Evolutionary conservation across 83 land plant genomes (phyloP).

Genomic region (Picea abies): DNA sequence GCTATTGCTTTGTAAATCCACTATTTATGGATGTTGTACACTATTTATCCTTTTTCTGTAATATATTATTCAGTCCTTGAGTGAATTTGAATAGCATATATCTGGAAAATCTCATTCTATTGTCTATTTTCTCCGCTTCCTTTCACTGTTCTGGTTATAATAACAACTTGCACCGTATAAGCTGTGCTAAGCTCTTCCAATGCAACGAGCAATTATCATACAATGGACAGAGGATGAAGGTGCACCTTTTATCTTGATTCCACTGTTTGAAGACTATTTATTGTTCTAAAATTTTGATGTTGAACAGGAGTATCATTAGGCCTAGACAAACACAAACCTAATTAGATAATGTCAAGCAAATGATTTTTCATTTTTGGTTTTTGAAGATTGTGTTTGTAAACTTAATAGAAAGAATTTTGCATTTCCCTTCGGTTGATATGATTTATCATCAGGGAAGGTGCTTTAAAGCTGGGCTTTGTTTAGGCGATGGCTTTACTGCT

Average conservation of each 20-base stretch:
- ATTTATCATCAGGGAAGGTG: too few species aligned
- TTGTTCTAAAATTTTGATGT: too few species aligned
- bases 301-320: too few species aligned
- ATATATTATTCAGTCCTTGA: neutral
- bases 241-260: neutral
- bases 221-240: neutral
- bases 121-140: neutral
- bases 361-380: too few species aligned
- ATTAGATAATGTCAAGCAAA: too few species aligned
- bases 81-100: neutral
- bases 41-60: neutral
- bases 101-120: neutral
- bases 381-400: too few species aligned
- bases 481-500: neutral
- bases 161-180: neutral
- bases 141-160: neutral
- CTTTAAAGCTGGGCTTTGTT: neutral
- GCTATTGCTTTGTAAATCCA: neutral
- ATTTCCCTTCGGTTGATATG: too few species aligned
- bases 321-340: too few species aligned
- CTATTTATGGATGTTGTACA: neutral
- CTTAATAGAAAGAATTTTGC: too few species aligned
- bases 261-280: neutral
- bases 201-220: neutral
- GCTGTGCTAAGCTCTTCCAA: neutral